Evolutionary conservation across 441 rosid species (phyloP), one percentile per base, ranked within the genome.

Genomic region (Croton laevigatus): DNA sequence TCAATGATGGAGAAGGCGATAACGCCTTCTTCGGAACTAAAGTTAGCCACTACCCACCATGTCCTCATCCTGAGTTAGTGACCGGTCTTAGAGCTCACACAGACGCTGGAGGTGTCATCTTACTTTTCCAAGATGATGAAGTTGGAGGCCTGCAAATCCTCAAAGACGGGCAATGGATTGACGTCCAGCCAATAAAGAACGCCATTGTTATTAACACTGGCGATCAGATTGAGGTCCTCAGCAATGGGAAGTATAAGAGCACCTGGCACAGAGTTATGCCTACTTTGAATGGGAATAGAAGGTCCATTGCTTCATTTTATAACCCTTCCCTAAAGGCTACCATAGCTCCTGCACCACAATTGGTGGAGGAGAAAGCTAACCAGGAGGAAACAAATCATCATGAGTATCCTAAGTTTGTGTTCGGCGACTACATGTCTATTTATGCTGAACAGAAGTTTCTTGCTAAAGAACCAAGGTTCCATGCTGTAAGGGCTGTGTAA

Each of bases 31-130:
- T 88, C 19, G 99, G 98, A 7, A 92, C 98, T 53, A 95, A 94
- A 73, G 95, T 94, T 20, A 87, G 97, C 81, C 94, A 94, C 79
- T 94, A 94, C 76, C 98, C 98, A 6, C 95, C 98, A 22, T 94
- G 97, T 69, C 94, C 97, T 49, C 82, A 76, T 46, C 97, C 97
- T 0, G 88, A 91, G 75, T 86, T 71, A 0, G 83, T 87, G 34
- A 76, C 71, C n/a, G 98, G 97, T 19, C 97, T 94, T 36, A 72
- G 98, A 62, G 87, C 96, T 44, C 97, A 94, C 84, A 94, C 98
- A 0, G 97, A 91, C 71, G 98, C 98, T 0, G 98, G 98, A 0
- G 97, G 97, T 0, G 87, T 94, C 36, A 87, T 94, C 81, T 71
- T 94, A 59, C 81, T 94, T 76, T 90, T 86, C 81, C 98, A 91